Base-by-base conservation (phyloP, 1,284 basidiomycete species). In the Moesziomyces sp. region DNA sequence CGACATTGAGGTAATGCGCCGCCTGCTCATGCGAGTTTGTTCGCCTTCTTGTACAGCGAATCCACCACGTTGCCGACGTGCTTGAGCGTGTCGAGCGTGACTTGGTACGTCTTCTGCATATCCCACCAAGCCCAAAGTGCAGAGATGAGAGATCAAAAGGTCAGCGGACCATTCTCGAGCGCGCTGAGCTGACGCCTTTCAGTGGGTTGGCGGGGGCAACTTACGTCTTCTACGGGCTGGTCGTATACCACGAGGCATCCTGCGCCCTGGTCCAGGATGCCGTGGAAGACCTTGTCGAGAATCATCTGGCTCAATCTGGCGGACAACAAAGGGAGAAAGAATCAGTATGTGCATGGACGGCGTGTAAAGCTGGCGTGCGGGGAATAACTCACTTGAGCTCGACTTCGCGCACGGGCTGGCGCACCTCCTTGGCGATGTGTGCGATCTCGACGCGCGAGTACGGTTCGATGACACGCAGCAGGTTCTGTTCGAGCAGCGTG, bases 241-340 rank as follows among this genome's bases (percentile, higher is more conserved):
- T 97, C 93, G 78, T 92, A 97, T 19, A 98, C 90, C 52, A 97
- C 87, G 50, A 98, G 86, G 80, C 94, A 97, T 0, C 95, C 95
- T 0, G 92, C 89, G 19, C 93, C 94, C 85, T 98, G 96, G 83
- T 98, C 96, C 23, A 99, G 87, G 4, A 98, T 94, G 7, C 96
- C 96, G 74, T 93, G 89, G 79, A 99, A 90, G 0, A 95, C 90
- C 80, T 96, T 95, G 85, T 99, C 96, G 45, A 99, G 86, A 72
- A 99, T 98, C 96, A 99, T 98, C 84, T 98, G 96, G 51, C 92
- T 94, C 52, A 99, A 86, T 94, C 72, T 59, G 38, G 38, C 8
- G 24, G 24, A 4, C 24, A 26, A 13, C 33, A 50, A 35, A 14
- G 26, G 40, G 24, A 35, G 49, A 16, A 50, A 16, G 16, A 16